A percentile compares a stretch with the other conserved stretches of the same genome.
Evolutionary conservation across 1,284 basidiomycete genomes (phyloP).

Genomic region (Cerrena zonata): DNA sequence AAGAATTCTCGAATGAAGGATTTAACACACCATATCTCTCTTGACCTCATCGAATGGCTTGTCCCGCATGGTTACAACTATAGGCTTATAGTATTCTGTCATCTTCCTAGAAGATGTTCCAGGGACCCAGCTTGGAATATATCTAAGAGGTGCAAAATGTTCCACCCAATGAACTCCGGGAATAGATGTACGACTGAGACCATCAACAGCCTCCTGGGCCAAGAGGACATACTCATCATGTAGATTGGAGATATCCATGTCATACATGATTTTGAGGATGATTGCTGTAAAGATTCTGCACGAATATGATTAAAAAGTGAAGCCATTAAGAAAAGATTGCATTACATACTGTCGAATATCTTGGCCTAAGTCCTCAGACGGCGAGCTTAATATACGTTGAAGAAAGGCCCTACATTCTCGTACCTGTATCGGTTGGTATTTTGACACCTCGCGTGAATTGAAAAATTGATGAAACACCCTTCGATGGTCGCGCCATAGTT

Average conservation of each 20-base stretch:
- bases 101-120: conserved; percentile 38
- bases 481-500: conserved; percentile 3
- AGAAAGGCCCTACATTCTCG: conserved; percentile 16
- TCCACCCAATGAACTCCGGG: conserved; percentile 13
- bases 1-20: neutral
- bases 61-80: conserved; percentile 5
- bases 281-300: conserved; percentile 16
- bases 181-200: neutral
- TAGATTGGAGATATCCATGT: too few species aligned
- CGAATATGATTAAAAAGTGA: conserved; percentile 18
- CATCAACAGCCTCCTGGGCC: too few species aligned
- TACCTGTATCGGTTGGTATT: conserved; percentile 14
- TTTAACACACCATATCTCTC: neutral
- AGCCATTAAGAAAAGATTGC: neutral
- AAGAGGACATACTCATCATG: too few species aligned
- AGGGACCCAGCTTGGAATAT: conserved; percentile 36
- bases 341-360: conserved; percentile 25
- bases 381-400: conserved; percentile 6
- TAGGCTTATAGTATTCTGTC: conserved; percentile 27
- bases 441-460: conserved; percentile 5
- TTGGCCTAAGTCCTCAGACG: too few species aligned
- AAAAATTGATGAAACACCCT: conserved; percentile 5
- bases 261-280: too few species aligned
- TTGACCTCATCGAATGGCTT: too few species aligned
- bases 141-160: conserved; percentile 12